Evolutionary conservation across 192 early-diverging fungal species (phyloP), one percentile per base, ranked within the genome.

Genomic region (Coemansia guatemalensis): DNA sequence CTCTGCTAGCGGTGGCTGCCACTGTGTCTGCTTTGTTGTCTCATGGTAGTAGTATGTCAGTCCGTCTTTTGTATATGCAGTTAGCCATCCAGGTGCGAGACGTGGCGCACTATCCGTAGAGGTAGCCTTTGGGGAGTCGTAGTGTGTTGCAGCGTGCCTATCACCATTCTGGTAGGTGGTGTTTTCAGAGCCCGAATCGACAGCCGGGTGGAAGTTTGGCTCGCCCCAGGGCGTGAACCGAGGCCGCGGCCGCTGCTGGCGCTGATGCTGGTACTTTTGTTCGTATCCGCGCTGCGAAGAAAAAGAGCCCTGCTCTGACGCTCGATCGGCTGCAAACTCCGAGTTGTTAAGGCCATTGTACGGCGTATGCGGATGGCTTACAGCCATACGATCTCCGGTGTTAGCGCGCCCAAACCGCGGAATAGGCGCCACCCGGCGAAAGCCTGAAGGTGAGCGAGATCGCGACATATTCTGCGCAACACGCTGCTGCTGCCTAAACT

Each of bases 31-130:
- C 56, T 77, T 78, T 23, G 81, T 78, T 5, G 63, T 53, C n/a
- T 66, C 76, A 30, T 83, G 75, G 55, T 83, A 83, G 44, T 83
- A 83, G 52, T 83, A 83, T 11, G 64, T 53, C 32, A 56, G 53
- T 2, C 70, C 67, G 53, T 78, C 64, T 24, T 63, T 56, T 1
- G 81, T 62, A 30, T 65, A 71, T 22, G 82, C 70, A 2, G 73
- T 73, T 26, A 60, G 65, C 82, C 82, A 83, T 7, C 76, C 75
- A 12, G 69, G 62, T 2, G 82, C 71, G 8, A 82, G 72, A 29
- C 32, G 56, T 20, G 47, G 67, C 44, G 39, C 18, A 20, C 22
- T 54, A 12, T 27, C 52, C 3, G 52, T 17, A 54, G 25, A 56
- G 65, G 32, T 39, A 52, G 53, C 47, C 52, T 20, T 62, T 33